These are phyloP conservation scores for Candida sphagnicola DNA, from an alignment of 805 yeast genomes.

Conservation along the genomic window DNA sequence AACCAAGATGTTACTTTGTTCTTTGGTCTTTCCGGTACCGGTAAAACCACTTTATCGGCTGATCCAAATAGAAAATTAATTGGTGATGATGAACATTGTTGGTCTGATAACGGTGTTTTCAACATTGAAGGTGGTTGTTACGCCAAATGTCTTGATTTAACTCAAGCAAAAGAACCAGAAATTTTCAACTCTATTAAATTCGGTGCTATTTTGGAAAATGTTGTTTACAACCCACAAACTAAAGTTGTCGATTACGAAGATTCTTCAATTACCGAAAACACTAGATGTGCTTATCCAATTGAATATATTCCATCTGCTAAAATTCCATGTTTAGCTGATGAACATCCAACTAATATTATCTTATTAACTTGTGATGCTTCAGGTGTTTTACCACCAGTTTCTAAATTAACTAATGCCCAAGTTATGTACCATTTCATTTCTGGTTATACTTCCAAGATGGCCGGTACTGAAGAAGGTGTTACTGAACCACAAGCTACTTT, in stretches of 20 bases:
- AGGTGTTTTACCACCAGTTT: constrained; percentile 97
- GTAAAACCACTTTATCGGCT: constrained; percentile 95
- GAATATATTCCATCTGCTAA: constrained; percentile 95
- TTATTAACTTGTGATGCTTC: constrained; percentile 96
- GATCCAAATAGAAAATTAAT: constrained; percentile 90
- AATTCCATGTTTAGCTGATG: constrained; percentile 87
- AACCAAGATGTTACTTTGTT: constrained; percentile 87
- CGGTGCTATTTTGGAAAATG: constrained; percentile 93
- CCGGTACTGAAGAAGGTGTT: constrained; percentile 98
- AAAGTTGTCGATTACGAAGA: constrained; percentile 85
- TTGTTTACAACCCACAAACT: constrained; percentile 72
- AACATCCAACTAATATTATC: constrained; percentile 89
- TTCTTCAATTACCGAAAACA: constrained; percentile 86
- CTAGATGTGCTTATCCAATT: constrained; percentile 98
- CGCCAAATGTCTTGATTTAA: constrained; percentile 91
- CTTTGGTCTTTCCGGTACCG: constrained; percentile 97
- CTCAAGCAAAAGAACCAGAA: constrained; percentile 95
- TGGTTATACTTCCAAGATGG: constrained; percentile 99
- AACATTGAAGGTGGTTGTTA: constrained; percentile 99
- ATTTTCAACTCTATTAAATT: constrained; percentile 91
- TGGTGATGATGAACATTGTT: constrained; percentile 99
- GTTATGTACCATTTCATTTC: constrained; percentile 99
- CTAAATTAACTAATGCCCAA: constrained; percentile 88
- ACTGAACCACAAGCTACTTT: constrained; percentile 98
- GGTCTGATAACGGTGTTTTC: constrained; percentile 98